Evolutionary conservation across 1,284 basidiomycete species (phyloP).

Genomic region (Rhodotorula mucilaginosa): DNA sequence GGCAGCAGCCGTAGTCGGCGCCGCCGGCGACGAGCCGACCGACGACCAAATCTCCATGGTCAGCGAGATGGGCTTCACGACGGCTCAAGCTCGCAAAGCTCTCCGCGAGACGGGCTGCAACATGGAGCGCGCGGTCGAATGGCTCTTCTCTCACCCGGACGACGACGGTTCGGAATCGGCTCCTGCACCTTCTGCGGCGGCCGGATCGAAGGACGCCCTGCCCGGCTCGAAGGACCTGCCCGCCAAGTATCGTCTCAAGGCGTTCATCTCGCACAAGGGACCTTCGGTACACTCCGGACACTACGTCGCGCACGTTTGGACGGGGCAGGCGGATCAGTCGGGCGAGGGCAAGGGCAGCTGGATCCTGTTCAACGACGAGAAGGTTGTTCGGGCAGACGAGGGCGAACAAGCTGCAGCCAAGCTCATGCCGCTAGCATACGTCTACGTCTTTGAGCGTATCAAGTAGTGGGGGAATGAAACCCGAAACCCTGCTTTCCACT

Average conservation of each 20-base stretch:
- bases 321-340: slow-evolving; percentile 41
- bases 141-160: slow-evolving; percentile 94
- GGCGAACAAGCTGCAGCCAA: slow-evolving; percentile 62
- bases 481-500: neutral
- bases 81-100: slow-evolving; percentile 80
- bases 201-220: slow-evolving; percentile 19
- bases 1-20: slow-evolving; percentile 41
- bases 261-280: slow-evolving; percentile 96
- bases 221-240: slow-evolving; percentile 57
- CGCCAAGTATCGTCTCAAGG: slow-evolving; percentile 75
- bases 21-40: slow-evolving; percentile 56
- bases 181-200: slow-evolving; percentile 39
- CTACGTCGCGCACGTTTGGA: slow-evolving; percentile 78
- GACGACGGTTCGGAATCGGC: slow-evolving; percentile 68
- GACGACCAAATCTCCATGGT: slow-evolving; percentile 65
- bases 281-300: slow-evolving; percentile 92
- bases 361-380: slow-evolving; percentile 94
- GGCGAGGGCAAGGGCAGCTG: slow-evolving; percentile 59
- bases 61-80: slow-evolving; percentile 87
- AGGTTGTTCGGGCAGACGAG: slow-evolving; percentile 77
- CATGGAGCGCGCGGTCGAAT: slow-evolving; percentile 84
- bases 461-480: neutral
- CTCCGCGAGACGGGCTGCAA: slow-evolving; percentile 76
- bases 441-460: slow-evolving; percentile 73
- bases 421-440: slow-evolving; percentile 76